These are phyloP conservation scores for Myxozyma geophila DNA, from an alignment of 805 yeast species.

Conservation along the genomic window DNA sequence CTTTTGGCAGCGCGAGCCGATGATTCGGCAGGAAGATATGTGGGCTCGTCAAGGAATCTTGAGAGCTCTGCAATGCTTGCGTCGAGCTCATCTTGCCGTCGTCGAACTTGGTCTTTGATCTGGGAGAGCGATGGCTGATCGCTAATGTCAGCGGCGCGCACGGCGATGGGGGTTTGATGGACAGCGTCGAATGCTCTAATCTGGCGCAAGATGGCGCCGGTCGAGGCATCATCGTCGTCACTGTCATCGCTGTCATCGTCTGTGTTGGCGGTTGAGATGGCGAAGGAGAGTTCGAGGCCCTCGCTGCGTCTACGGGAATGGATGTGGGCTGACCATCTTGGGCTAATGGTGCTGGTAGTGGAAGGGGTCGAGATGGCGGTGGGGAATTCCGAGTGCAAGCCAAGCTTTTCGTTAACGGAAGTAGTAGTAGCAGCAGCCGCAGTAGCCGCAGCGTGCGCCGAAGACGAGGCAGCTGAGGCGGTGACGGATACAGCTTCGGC, in stretches of 20 bases:
- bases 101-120: conserved; percentile 7
- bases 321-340: no score
- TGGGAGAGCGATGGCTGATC: not conserved
- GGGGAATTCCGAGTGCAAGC: not conserved
- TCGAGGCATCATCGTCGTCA: conserved; percentile 7
- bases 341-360: no score
- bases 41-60: conserved; percentile 5
- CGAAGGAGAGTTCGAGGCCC: not conserved
- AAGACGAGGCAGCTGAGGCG: not conserved
- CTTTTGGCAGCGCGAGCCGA: not conserved
- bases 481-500: not conserved
- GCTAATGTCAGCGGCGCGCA: not conserved
- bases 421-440: not conserved
- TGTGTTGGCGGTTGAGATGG: not conserved
- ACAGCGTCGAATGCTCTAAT: not conserved
- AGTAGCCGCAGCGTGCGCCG: no score
- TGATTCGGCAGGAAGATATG: not conserved
- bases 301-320: no score
- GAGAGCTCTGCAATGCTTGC: conserved; percentile 15
- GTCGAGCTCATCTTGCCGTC: conserved; percentile 10
- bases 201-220: not conserved
- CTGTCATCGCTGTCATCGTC: conserved; percentile 1
- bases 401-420: not conserved
- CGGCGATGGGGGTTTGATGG: not conserved
- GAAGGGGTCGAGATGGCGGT: not conserved